Conservation (phyloP, 257 asterid species). For the Handroanthus guayacan region DNA sequence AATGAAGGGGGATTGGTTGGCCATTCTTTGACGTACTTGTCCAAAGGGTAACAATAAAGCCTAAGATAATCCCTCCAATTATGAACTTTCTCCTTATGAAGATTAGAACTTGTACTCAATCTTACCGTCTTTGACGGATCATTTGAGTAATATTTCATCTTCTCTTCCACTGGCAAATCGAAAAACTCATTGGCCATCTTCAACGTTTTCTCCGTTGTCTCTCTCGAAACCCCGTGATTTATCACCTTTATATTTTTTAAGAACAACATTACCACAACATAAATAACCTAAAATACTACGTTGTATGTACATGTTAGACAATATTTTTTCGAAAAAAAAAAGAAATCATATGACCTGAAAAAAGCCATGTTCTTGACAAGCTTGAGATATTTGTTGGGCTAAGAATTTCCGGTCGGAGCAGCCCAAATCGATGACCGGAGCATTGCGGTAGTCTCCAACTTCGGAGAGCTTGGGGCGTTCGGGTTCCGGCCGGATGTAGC, state of each 20-base stretch:
- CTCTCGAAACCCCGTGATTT: constrained; percentile 73
- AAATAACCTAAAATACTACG: no score
- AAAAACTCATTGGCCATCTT: constrained; percentile 63
- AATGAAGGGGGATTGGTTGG: constrained; percentile 80
- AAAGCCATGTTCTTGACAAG: constrained; percentile 69
- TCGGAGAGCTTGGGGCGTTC: constrained; percentile 67
- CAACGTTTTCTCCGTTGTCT: constrained; percentile 60
- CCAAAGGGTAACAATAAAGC: constrained; percentile 88
- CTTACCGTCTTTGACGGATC: constrained; percentile 77
- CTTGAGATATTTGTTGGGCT: constrained; percentile 59
- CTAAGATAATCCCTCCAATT: constrained; percentile 97
- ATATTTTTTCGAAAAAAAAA: neutral
- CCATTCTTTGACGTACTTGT: constrained; percentile 72
- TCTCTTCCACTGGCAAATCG: constrained; percentile 70
- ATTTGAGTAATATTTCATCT: constrained; percentile 80
- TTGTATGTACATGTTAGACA: no score
- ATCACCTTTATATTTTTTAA: constrained; percentile 50
- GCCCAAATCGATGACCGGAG: constrained; percentile 74
- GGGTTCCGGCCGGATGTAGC: constrained; percentile 76
- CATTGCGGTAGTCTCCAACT: constrained; percentile 54
- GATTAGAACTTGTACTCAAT: constrained; percentile 83
- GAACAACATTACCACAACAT: no score
- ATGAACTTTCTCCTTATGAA: constrained; percentile 70
- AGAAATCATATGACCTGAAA: constrained; percentile 59
- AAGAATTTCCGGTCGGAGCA: constrained; percentile 43